Base-by-base conservation (phyloP, 2,329 filamentous ascomycete species). In the Geosmithia morbida region DNA sequence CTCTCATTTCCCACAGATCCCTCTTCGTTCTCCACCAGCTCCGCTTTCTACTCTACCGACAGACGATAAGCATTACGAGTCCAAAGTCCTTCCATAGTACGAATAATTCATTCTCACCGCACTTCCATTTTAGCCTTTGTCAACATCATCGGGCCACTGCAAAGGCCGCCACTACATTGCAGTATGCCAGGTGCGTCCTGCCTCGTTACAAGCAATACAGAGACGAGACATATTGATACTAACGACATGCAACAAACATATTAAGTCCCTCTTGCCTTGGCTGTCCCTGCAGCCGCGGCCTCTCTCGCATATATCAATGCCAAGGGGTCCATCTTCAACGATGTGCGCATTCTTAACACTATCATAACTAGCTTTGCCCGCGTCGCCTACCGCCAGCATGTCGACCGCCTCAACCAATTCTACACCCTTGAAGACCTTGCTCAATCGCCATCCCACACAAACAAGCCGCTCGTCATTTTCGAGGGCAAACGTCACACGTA, bases 251-350 rank as follows among this genome's bases (percentile, higher is more conserved):
- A 26, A 26, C 33, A 3, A 16, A n/a, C n/a, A n/a, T n/a, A n/a
- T n/a, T n/a, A 37, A 45, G 46, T 77, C 41, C 74, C 77, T 43
- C 61, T 79, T 19, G 61, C 67, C 19, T 51, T 79, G 45, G 69
- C 77, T 7, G 66, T 73, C 26, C 79, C 83, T 17, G 81, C 81
- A 16, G 73, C 77, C 43, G 72, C 74, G 29, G 83, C 84, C 4
- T 72, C 74, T 3, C 66, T 83, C n/a, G 83, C 85, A 30, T 94
- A 94, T 61, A 62, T 90, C 54, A 87, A 92, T 58, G 87, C 84
- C 41, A 80, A 76, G 59, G 74, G 72, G 49, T 72, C 75, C 7
- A 55, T 89, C 43, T 79, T 70, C 59, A 80, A 85, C 59, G 87
- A 94, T 61, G 61, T 69, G 42, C 59, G 64, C 7, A 60, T 88